A percentile compares a stretch with the other conserved stretches of the same genome.
Evolutionary conservation across 1,284 basidiomycete species (phyloP).

Genomic region (Pisolithus thermaeus): DNA sequence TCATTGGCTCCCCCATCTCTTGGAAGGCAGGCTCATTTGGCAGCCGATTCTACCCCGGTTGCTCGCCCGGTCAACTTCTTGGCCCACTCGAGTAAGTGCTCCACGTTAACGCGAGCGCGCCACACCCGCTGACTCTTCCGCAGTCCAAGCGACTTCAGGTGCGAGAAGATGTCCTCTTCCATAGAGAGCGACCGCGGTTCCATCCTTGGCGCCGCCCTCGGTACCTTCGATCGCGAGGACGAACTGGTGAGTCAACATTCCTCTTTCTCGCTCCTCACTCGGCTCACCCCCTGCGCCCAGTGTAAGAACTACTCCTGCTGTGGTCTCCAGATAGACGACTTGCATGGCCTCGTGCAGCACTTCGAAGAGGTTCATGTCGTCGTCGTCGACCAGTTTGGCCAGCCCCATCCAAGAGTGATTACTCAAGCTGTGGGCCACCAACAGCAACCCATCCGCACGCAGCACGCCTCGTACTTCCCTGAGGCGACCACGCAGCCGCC

Average conservation of each 20-base stretch:
- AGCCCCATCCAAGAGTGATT: conserved; percentile 33
- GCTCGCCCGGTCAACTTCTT: conserved; percentile 55
- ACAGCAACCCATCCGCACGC: conserved; percentile 21
- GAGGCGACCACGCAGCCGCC: conserved; percentile 11
- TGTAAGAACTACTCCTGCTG: conserved; percentile 85
- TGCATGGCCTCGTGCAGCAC: conserved; percentile 82
- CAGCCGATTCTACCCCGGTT: conserved; percentile 53
- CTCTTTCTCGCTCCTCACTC: background rate
- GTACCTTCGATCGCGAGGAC: conserved; percentile 61
- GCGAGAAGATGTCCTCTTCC: conserved; percentile 50
- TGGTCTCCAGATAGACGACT: conserved; percentile 70
- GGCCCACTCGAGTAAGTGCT: conserved; percentile 56
- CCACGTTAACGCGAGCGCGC: background rate
- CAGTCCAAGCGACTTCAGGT: conserved; percentile 51
- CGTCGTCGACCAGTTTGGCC: conserved; percentile 55
- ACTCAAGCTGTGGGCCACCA: conserved; percentile 41
- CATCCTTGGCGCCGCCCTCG: conserved; percentile 55
- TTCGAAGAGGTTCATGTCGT: conserved; percentile 82
- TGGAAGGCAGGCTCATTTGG: conserved; percentile 61
- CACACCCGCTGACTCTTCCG: background rate
- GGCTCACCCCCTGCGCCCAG: conserved; percentile 25
- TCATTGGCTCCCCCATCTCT: conserved; percentile 65
- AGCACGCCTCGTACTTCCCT: conserved; percentile 14
- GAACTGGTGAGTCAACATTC: conserved; percentile 48
- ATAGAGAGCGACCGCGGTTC: conserved; percentile 57